A percentile compares a stretch with the other conserved stretches of the same genome.
phyloP scores from a whole-genome alignment of 129 eudicot genomes.

The Tagetes erecta region DNA sequence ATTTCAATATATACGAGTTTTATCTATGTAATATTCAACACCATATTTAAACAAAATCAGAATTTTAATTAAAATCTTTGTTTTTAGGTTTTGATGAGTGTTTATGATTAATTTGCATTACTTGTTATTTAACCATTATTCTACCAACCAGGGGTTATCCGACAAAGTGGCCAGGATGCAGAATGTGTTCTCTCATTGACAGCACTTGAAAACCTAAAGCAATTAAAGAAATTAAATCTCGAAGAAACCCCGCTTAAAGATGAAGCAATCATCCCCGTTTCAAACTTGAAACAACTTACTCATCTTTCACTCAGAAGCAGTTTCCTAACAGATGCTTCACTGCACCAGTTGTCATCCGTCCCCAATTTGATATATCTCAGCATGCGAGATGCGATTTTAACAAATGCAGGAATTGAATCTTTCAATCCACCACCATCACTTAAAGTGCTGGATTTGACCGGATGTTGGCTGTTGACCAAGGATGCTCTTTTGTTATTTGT shows the following conservation, averaged over 20 bases:
- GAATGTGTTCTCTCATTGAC: constrained; percentile 56
- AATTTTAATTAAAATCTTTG: background rate
- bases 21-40: background rate
- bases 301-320: constrained; percentile 62
- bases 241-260: constrained; percentile 59
- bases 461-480: constrained; percentile 84
- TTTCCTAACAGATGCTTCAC: constrained; percentile 62
- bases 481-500: constrained; percentile 56
- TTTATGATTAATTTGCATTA: background rate
- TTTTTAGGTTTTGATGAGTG: background rate
- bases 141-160: constrained; percentile 53
- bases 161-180: constrained; percentile 33
- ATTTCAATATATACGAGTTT: background rate
- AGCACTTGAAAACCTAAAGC: constrained; percentile 51
- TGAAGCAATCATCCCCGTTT: constrained; percentile 50
- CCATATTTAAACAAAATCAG: background rate
- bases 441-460: constrained; percentile 64
- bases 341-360: constrained; percentile 50
- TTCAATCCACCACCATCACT: constrained; percentile 60
- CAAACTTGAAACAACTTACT: constrained; percentile 46
- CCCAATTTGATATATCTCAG: constrained; percentile 46
- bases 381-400: constrained; percentile 67
- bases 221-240: constrained; percentile 64
- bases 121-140: constrained; percentile 11
- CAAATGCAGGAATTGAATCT: constrained; percentile 55